These are phyloP conservation scores for Cryptococcus wingfieldii DNA, from an alignment of 1,284 basidiomycete genomes.

Conservation along the genomic window DNA sequence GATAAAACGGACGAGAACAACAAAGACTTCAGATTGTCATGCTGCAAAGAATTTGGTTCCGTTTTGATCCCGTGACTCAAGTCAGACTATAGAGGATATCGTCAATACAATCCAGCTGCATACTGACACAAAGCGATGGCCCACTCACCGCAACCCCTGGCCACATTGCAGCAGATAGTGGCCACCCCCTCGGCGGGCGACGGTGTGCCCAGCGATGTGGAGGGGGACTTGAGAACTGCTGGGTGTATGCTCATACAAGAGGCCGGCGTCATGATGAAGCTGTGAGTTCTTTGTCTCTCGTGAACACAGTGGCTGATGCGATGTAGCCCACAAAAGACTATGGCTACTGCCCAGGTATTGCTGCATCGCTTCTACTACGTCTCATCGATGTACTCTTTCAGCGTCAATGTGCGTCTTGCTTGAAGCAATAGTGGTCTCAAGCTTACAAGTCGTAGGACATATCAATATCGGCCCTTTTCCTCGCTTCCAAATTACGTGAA, in stretches of 20 bases:
- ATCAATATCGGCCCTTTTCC: slow-evolving; percentile 85
- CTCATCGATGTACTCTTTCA: slow-evolving; percentile 87
- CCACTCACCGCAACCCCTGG: slow-evolving; percentile 72
- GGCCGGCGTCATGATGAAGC: slow-evolving; percentile 80
- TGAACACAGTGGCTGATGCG: neutral
- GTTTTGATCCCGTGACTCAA: slow-evolving; percentile 8
- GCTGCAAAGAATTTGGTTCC: slow-evolving; percentile 7
- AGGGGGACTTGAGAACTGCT: slow-evolving; percentile 78
- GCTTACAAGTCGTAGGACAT: slow-evolving; percentile 61
- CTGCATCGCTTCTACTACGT: slow-evolving; percentile 98
- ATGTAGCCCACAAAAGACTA: slow-evolving; percentile 86
- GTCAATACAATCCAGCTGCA: neutral
- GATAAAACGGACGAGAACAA: neutral
- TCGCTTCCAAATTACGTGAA: slow-evolving; percentile 95
- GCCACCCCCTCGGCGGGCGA: slow-evolving; percentile 75
- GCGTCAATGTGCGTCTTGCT: slow-evolving; percentile 65
- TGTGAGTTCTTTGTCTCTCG: slow-evolving; percentile 56
- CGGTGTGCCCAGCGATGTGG: slow-evolving; percentile 72
- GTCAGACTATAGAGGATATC: too few relatives aligned
- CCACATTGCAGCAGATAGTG: slow-evolving; percentile 70
- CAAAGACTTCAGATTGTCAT: neutral
- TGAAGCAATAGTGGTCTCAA: neutral
- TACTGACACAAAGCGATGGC: slow-evolving; percentile 47
- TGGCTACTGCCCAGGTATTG: slow-evolving; percentile 91
- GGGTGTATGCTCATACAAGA: slow-evolving; percentile 92